phyloP scores from a whole-genome alignment of 2,329 filamentous ascomycete species.

The Diaporthe sp. region DNA sequence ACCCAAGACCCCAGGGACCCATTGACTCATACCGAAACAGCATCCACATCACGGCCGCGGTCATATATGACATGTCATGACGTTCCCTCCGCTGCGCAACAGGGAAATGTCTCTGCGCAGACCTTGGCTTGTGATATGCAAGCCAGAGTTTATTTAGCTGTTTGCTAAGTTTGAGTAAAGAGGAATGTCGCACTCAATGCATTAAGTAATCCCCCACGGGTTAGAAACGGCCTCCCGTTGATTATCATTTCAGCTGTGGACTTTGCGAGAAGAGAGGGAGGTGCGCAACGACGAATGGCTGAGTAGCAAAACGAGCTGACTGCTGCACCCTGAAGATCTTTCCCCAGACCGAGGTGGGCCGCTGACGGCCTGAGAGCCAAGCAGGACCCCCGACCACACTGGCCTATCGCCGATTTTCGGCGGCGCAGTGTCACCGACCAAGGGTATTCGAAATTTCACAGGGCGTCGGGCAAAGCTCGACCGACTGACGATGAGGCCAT shows the following conservation, averaged over 20 bases:
- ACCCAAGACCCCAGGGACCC: not conserved
- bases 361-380: not conserved
- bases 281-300: not conserved
- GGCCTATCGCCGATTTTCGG: conserved; percentile 30
- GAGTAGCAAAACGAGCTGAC: conserved; percentile 17
- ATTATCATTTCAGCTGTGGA: not conserved
- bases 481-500: conserved; percentile 30
- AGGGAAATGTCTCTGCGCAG: not conserved
- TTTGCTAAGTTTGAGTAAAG: not conserved
- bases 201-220: not conserved
- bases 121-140: not conserved
- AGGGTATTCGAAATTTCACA: conserved; percentile 29
- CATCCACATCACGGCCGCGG: not conserved
- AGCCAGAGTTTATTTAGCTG: conserved; percentile 6
- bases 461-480: conserved; percentile 19
- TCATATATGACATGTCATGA: conserved; percentile 7
- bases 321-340: conserved; percentile 26
- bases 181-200: not conserved
- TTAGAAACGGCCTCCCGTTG: not conserved
- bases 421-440: conserved; percentile 11
- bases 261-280: not conserved
- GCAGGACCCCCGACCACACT: not conserved
- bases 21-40: not conserved
- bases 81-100: not conserved
- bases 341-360: conserved; percentile 21